Conservation (phyloP, 2,329 filamentous ascomycete genomes). For the Trichoderma aggressivum region DNA sequence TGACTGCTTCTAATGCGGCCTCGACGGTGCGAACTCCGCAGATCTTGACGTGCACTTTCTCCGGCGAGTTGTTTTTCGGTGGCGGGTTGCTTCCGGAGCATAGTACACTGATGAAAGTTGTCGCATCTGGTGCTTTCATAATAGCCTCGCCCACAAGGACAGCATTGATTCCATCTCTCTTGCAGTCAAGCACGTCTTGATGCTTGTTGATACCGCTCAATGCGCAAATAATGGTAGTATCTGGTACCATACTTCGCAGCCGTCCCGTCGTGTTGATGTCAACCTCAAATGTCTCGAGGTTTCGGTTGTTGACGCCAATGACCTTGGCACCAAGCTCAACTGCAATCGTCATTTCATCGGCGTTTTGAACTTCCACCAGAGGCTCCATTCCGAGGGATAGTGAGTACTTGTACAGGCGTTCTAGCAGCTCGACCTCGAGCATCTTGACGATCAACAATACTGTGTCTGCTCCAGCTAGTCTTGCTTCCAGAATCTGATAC, state of each 20-base stretch:
- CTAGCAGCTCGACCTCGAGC: constrained; percentile 73
- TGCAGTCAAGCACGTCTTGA: constrained; percentile 83
- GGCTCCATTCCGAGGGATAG: constrained; percentile 93
- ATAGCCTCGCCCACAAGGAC: constrained; percentile 93
- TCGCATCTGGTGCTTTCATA: constrained; percentile 84
- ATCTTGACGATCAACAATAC: constrained; percentile 97
- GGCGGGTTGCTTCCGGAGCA: constrained; percentile 56
- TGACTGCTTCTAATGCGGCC: constrained; percentile 74
- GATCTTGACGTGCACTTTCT: constrained; percentile 77
- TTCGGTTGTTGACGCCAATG: constrained; percentile 96
- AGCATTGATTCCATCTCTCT: constrained; percentile 84
- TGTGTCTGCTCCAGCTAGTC: constrained; percentile 89
- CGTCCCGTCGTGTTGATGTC: constrained; percentile 90
- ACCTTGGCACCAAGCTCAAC: constrained; percentile 83
- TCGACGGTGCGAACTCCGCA: constrained; percentile 85
- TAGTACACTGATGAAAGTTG: constrained; percentile 77
- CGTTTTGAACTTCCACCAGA: constrained; percentile 91
- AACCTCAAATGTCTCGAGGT: constrained; percentile 94
- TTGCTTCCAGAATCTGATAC: constrained; percentile 94
- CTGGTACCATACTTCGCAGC: constrained; percentile 79
- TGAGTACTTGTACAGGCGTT: constrained; percentile 82
- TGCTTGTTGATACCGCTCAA: constrained; percentile 90
- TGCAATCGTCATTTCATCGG: constrained; percentile 86
- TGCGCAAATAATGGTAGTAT: constrained; percentile 84
- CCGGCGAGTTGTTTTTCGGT: constrained; percentile 32